phyloP scores from a whole-genome alignment of 495 filamentous ascomycete genomes.

The Glonium stellatum region DNA sequence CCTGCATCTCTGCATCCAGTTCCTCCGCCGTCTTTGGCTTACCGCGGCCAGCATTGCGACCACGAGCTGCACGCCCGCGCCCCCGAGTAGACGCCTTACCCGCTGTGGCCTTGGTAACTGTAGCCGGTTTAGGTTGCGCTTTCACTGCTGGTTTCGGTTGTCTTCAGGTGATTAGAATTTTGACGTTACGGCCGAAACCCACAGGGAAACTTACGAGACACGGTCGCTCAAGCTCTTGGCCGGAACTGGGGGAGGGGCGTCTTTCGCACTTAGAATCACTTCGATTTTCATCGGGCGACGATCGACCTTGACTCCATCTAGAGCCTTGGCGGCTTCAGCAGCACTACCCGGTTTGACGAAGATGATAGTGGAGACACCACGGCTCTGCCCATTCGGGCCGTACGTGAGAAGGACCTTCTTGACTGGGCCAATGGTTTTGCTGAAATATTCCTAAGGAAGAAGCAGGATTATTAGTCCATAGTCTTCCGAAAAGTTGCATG shows the following conservation, averaged over 20 bases:
- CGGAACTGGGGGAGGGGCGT: slow-evolving; percentile 56
- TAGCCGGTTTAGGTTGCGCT: slow-evolving; percentile 60
- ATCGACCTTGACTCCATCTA: slow-evolving; percentile 86
- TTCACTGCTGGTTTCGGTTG: slow-evolving; percentile 54
- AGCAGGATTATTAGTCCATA: slow-evolving; percentile 21
- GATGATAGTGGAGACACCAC: slow-evolving; percentile 74
- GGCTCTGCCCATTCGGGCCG: slow-evolving; percentile 83
- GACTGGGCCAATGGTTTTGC: slow-evolving; percentile 77
- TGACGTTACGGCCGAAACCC: not conserved
- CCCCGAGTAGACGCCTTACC: slow-evolving; percentile 36
- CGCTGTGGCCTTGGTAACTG: slow-evolving; percentile 54
- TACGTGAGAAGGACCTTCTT: slow-evolving; percentile 85
- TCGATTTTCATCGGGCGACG: slow-evolving; percentile 91
- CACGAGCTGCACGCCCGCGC: slow-evolving; percentile 34
- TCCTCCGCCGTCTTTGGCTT: slow-evolving; percentile 88
- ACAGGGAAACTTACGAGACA: slow-evolving; percentile 54
- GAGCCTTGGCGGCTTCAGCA: slow-evolving; percentile 67
- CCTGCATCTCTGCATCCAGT: slow-evolving; percentile 87
- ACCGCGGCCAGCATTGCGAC: slow-evolving; percentile 44
- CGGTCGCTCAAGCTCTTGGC: slow-evolving; percentile 79
- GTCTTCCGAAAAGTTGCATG: slow-evolving; percentile 4
- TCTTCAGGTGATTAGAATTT: slow-evolving; percentile 1
- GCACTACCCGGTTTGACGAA: slow-evolving; percentile 74
- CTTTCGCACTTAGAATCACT: slow-evolving; percentile 71
- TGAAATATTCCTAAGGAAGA: slow-evolving; percentile 85